Evolutionary conservation across 257 asterid species (phyloP), one percentile per base, ranked within the genome.

Genomic region (Anisodus acutangulus): DNA sequence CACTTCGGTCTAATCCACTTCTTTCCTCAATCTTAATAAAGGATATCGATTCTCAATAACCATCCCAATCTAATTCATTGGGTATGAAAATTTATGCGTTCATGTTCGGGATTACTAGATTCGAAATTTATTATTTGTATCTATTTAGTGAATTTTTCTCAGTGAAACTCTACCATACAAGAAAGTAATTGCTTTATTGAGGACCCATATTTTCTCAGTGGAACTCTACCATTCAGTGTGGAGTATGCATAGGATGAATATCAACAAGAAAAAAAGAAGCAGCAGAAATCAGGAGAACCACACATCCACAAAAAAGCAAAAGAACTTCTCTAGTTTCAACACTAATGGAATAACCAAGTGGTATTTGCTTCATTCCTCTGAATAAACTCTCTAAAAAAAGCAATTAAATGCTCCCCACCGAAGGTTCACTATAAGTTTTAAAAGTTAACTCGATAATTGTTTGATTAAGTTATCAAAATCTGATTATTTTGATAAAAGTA

Each of bases 191-290:
- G 64, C 64, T 26, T 26, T 35, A 31, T 53, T 71, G 79, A 71
- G 57, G 57, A 15, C 54, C 78, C 1, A 31, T 31, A 31, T 31
- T 31, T 31, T 31, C 35, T 31, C 35, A 31, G 35, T 1, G 35
- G 35, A 31, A 31, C 35, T 31, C 35, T 31, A 49, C 62, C 81
- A 74, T 74, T 74, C 62, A 74, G 9, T 74, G 3, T 49, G 81
- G 81, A 47, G 19, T 49, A 74, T 76, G 63, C 81, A 31, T 76
- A 76, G 64, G 35, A 47, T 31, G 35, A 31, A 31, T 53, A 53
- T 76, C 81, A 53, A 78, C 58, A 53, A 78, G 31, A 53, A 53
- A 78, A 78, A 26, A 26, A 26, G 1, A n/a, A n/a, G n/a, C n/a
- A 12, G 45, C 8, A 22, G 47, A 53, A 51, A 31, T 26, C 9